Base-by-base conservation (phyloP, 2,329 filamentous ascomycete species). In the Beauveria asiatica region DNA sequence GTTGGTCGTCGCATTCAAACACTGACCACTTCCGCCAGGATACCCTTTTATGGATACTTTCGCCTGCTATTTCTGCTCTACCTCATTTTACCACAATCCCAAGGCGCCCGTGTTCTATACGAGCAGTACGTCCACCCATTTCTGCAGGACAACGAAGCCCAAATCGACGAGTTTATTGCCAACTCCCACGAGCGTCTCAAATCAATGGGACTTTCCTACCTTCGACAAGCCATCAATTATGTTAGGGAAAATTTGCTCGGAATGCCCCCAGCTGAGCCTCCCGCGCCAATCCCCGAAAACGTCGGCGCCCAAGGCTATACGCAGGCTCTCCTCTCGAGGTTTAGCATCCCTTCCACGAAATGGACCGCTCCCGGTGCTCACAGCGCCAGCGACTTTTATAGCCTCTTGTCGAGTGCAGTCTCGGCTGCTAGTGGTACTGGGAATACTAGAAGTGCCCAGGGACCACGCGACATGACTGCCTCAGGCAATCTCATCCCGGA, bases 71-170 rank as follows among this genome's bases (percentile, higher is more conserved):
- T 94, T 75, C 85, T 97, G 70, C 85, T 94, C 65, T 99, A 97
- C 78, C 89, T 99, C 63, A 92, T 97, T 69, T 85, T 96, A n/a
- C 94, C 93, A 0, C 93, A 96, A 74, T 94, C 91, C n/a, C 93
- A 97, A 72, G 94, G 94, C 72, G 92, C 92, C 61, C 88, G 89
- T 63, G 77, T 88, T 68, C 79, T 97, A 64, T 99, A 97, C 78
- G 85, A 92, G 69, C 82, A 85, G 63, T 86, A 94, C 73, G 80
- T 97, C 62, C 88, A 96, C 73, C 93, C 93, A 0, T 96, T 93
- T 77, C 85, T 99, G 54, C 80, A 85, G 68, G 83, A 92, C 63
- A 93, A 99, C 73, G 94, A 97, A 75, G 74, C 80, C 48, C 85
- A 90, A 65, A 97, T 99, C 73, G 94, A 99, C 70, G 85, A 90